These are phyloP conservation scores for Ganoderma resinaceum DNA, from an alignment of 1,284 basidiomycete genomes.

Conservation along the genomic window DNA sequence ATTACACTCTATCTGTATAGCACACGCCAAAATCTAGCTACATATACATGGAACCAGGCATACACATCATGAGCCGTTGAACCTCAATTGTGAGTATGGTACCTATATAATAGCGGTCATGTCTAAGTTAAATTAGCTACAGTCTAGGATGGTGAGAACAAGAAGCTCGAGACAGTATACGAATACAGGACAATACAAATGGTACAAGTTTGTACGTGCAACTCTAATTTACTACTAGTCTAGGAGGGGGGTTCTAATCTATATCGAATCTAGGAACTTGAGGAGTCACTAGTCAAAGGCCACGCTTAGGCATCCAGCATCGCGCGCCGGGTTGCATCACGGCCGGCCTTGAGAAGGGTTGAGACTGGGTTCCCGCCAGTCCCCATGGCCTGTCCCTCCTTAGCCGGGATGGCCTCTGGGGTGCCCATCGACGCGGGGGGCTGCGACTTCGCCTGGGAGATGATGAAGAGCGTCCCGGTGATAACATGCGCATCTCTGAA, in stretches of 20 bases:
- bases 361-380: conserved; percentile 91
- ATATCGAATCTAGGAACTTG: not conserved
- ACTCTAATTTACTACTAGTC: conserved; percentile 7
- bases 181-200: not conserved
- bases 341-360: conserved; percentile 83
- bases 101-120: not conserved
- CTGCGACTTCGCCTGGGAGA: conserved; percentile 71
- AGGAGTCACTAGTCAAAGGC: conserved; percentile 6
- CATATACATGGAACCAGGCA: not conserved
- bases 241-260: conserved; percentile 6
- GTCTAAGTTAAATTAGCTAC: conserved; percentile 8
- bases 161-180: not conserved
- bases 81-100: not conserved
- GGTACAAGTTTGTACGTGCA: not conserved
- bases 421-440: conserved; percentile 48
- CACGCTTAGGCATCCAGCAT: conserved; percentile 45
- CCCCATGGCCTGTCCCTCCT: conserved; percentile 63
- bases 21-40: not conserved
- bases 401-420: conserved; percentile 56
- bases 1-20: not conserved
- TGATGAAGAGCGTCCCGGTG: conserved; percentile 86
- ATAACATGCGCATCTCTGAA: conserved; percentile 91
- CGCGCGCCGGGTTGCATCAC: conserved; percentile 86
- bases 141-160: conserved; percentile 9
- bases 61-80: not conserved